Conservation (phyloP, 139 green algal genomes). For the Microglena sp. region DNA sequence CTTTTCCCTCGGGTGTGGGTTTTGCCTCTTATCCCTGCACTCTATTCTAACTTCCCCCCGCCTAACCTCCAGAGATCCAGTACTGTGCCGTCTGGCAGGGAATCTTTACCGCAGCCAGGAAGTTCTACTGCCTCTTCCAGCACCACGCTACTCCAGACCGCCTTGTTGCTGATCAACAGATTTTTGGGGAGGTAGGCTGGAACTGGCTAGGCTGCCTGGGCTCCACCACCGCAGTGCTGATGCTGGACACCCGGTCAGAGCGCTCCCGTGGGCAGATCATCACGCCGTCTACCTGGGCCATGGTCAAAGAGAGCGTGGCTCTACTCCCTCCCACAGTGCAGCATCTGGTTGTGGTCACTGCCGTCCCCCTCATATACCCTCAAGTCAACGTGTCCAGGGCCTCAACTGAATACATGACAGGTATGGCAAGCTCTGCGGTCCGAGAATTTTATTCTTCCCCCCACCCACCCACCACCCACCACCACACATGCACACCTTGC, state of each 20-base stretch:
- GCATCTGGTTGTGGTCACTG: constrained; percentile 34
- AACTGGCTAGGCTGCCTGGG: constrained; percentile 12
- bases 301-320: constrained; percentile 6
- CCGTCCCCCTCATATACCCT: constrained; percentile 33
- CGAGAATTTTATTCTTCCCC: no score
- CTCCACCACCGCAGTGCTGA: constrained; percentile 14
- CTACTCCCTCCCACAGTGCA: constrained; percentile 11
- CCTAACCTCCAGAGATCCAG: constrained; percentile 20
- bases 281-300: constrained; percentile 6
- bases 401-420: no score
- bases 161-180: neutral
- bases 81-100: constrained; percentile 43
- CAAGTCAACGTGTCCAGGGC: neutral
- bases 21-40: no score
- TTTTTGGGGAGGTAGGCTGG: constrained; percentile 11
- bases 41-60: no score
- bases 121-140: constrained; percentile 60
- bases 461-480: no score
- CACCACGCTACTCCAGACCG: constrained; percentile 38
- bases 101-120: constrained; percentile 24
- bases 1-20: no score
- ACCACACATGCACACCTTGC: no score
- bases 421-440: no score
- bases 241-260: constrained; percentile 18
- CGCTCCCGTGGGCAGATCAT: constrained; percentile 13